Base-by-base conservation (phyloP, 1,284 basidiomycete genomes). In the Apiotrichum gracile region DNA sequence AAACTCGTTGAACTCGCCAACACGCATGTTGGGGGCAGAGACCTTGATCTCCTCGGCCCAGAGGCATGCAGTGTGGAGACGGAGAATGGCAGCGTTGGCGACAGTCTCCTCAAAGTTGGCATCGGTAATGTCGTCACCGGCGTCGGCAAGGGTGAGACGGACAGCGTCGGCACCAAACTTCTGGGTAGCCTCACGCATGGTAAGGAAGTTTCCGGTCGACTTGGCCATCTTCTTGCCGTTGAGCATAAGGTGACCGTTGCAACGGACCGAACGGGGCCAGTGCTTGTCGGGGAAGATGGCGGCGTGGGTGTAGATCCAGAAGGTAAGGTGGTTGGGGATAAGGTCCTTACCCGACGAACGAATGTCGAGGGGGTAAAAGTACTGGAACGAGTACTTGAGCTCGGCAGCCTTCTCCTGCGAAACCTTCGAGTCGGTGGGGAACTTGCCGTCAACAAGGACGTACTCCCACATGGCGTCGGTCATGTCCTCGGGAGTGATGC, bases 151-250 rank as follows among this genome's bases (percentile, higher is more conserved):
- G 35, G 85, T 84, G 77, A 98, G 78, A 59, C 96, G 82, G 66
- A 89, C 94, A 33, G 94, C 91, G 71, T 74, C 68, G 45, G 72
- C 66, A 55, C 73, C 71, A 55, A 75, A 76, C 61, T 74, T 76
- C 62, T 73, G 66, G 24, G 72, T 74, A 5, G 77, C 76, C 47
- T 76, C 77, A 38, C 64, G 62, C 62, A 78, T 71, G 24, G 73
- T 76, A 54, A 77, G 69, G 61, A 73, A 73, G 61, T 77, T 74
- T 8, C 76, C 96, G 42, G 89, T 96, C 74, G 88, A 90, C 83
- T 99, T 97, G 54, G 85, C 86, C 96, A 99, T 98, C 81, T 98
- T 99, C 80, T 93, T 88, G 34, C 94, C 94, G 76, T 99, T 98
- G 72, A 99, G 77, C 88, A 94, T 88, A 77, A 98, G 77, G 72